Percentiles rank a stretch among this genome's conserved stretches.
phyloP scores from a whole-genome alignment of 2,329 filamentous ascomycete genomes.

The Anthostomella pinea region DNA sequence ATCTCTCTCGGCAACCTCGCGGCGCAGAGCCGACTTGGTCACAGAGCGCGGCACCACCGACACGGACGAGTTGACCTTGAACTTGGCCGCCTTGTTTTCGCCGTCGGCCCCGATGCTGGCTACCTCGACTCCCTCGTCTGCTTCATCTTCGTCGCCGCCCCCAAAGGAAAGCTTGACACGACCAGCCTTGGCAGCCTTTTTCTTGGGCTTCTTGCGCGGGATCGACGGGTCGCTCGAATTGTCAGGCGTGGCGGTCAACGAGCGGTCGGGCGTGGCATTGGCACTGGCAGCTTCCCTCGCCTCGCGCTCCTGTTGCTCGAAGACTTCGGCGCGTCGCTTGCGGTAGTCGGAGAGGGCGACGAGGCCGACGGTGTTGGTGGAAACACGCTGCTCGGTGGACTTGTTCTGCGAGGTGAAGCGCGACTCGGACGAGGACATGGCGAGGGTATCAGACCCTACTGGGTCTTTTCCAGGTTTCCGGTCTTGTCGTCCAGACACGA shows the following conservation, averaged over 20 bases:
- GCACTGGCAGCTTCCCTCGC: conserved; percentile 60
- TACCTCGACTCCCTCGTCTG: conserved; percentile 43
- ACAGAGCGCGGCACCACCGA: conserved; percentile 63
- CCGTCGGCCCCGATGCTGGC: background rate
- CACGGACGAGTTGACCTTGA: conserved; percentile 62
- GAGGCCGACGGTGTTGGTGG: conserved; percentile 84
- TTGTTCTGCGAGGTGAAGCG: conserved; percentile 75
- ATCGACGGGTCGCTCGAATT: conserved; percentile 35
- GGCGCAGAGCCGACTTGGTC: conserved; percentile 71
- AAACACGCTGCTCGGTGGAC: conserved; percentile 77
- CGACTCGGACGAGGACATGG: conserved; percentile 34
- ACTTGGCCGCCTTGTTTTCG: conserved; percentile 39
- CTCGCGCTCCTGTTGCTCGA: conserved; percentile 85
- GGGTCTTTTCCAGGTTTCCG: no score
- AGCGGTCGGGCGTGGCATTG: conserved; percentile 45
- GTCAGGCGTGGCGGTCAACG: conserved; percentile 47
- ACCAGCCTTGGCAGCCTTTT: conserved; percentile 36
- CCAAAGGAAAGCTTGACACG: conserved; percentile 61
- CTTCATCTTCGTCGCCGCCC: conserved; percentile 61
- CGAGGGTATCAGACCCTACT: background rate
- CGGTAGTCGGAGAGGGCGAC: conserved; percentile 92
- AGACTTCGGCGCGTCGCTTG: conserved; percentile 90
- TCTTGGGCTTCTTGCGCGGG: conserved; percentile 47
- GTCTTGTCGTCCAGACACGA: background rate
- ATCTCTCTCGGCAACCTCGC: conserved; percentile 73